These are phyloP conservation scores for Alternaria consortialis DNA, from an alignment of 2,329 filamentous ascomycete genomes.

Conservation along the genomic window DNA sequence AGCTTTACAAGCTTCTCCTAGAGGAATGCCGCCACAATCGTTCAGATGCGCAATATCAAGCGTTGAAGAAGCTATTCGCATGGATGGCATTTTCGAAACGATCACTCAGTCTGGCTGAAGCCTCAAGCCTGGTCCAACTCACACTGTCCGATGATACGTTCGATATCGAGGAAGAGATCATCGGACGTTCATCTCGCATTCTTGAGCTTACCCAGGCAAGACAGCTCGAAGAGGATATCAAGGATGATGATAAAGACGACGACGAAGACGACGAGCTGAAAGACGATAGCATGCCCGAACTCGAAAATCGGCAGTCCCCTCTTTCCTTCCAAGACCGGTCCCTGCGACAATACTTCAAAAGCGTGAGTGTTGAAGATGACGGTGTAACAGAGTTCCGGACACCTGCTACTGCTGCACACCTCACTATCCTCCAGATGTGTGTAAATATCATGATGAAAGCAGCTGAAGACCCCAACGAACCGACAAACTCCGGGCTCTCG, in stretches of 20 bases:
- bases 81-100: constrained; percentile 35
- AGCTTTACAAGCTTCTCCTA: constrained; percentile 26
- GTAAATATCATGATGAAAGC: constrained; percentile 9
- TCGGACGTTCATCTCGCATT: constrained; percentile 29
- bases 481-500: neutral
- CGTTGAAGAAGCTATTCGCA: constrained; percentile 31
- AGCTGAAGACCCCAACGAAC: neutral
- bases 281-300: constrained; percentile 6
- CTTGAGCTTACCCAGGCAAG: constrained; percentile 23
- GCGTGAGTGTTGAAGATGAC: constrained; percentile 19
- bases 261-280: constrained; percentile 9
- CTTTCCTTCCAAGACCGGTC: constrained; percentile 35
- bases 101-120: constrained; percentile 28
- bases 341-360: constrained; percentile 32
- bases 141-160: constrained; percentile 19
- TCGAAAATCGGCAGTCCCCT: constrained; percentile 15
- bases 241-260: constrained; percentile 22
- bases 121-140: constrained; percentile 21
- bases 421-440: constrained; percentile 29
- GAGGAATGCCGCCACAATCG: constrained; percentile 28
- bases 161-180: constrained; percentile 24
- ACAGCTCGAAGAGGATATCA: constrained; percentile 17
- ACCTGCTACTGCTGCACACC: constrained; percentile 24
- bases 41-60: constrained; percentile 25
- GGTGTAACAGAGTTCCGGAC: constrained; percentile 15